These are phyloP conservation scores for Fragaria ananassa DNA, from an alignment of 306 rosid species.

Conservation along the genomic window DNA sequence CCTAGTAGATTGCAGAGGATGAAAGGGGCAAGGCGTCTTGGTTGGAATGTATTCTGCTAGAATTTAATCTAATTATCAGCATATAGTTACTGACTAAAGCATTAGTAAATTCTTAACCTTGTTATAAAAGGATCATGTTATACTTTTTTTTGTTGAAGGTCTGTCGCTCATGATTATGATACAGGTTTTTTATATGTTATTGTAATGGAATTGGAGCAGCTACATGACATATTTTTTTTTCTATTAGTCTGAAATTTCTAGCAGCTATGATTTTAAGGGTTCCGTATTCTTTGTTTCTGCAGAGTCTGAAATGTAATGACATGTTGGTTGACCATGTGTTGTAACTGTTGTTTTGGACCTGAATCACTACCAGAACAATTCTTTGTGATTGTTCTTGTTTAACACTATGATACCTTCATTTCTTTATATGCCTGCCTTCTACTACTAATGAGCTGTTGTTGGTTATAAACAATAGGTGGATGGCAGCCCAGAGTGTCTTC, in stretches of 20 bases:
- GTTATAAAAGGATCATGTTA: neutral
- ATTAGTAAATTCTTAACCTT: neutral
- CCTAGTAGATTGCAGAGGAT: neutral
- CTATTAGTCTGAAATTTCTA: neutral
- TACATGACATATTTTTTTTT: neutral
- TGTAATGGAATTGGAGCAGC: neutral
- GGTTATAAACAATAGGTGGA: slow-evolving; percentile 62
- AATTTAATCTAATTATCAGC: neutral
- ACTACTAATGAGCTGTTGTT: slow-evolving; percentile 17
- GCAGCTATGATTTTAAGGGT: neutral
- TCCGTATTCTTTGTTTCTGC: neutral
- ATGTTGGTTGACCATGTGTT: slow-evolving; percentile 1
- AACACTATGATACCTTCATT: neutral
- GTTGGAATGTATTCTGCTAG: neutral
- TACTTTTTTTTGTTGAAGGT: neutral
- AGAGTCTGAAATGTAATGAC: neutral
- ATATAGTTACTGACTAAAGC: neutral
- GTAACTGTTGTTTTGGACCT: slow-evolving; percentile 11
- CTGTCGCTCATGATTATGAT: neutral
- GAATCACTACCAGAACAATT: neutral
- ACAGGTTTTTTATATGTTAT: neutral
- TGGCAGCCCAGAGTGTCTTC: slow-evolving; percentile 92
- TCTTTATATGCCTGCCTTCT: neutral
- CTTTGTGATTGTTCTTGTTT: neutral
- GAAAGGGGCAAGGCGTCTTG: neutral